A percentile compares a stretch with the other conserved stretches of the same genome.
These are phyloP conservation scores for Microthlaspi erraticum DNA, from an alignment of 345 rosid genomes.

Conservation along the genomic window DNA sequence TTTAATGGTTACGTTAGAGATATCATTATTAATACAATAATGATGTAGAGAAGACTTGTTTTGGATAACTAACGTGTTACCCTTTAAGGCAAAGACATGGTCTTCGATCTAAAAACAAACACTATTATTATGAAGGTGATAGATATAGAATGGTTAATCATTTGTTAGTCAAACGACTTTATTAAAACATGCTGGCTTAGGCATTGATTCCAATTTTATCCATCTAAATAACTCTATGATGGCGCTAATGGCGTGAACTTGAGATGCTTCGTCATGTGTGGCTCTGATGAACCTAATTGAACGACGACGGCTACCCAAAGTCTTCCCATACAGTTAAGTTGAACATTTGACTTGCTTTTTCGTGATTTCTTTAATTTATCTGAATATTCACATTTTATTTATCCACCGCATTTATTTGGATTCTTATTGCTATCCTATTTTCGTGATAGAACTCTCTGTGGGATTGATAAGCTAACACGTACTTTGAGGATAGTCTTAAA, in stretches of 20 bases:
- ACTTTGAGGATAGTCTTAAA: not conserved
- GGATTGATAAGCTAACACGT: not conserved
- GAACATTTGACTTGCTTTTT: no score
- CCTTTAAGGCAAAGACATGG: constrained; percentile 21
- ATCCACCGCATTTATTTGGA: not conserved
- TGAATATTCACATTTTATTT: not conserved
- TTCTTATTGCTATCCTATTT: not conserved
- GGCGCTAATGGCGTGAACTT: constrained; percentile 54
- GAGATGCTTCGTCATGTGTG: constrained; percentile 52
- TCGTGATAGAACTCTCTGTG: not conserved
- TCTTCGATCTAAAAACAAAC: not conserved
- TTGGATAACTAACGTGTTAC: constrained; percentile 18
- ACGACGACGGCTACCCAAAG: no score
- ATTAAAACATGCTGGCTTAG: no score
- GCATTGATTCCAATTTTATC: constrained; percentile 47
- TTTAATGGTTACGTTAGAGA: constrained; percentile 3
- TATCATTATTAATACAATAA: not conserved
- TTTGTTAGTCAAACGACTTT: not conserved
- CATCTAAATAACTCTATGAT: constrained; percentile 52
- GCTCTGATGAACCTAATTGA: constrained; percentile 48
- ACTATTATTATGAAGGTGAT: not conserved
- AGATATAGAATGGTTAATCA: constrained; percentile 2
- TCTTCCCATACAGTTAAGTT: no score
- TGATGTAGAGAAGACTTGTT: constrained; percentile 11
- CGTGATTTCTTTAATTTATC: no score